These are phyloP conservation scores for Massariosphaeria phaeospora DNA, from an alignment of 495 filamentous ascomycete genomes.

Conservation along the genomic window DNA sequence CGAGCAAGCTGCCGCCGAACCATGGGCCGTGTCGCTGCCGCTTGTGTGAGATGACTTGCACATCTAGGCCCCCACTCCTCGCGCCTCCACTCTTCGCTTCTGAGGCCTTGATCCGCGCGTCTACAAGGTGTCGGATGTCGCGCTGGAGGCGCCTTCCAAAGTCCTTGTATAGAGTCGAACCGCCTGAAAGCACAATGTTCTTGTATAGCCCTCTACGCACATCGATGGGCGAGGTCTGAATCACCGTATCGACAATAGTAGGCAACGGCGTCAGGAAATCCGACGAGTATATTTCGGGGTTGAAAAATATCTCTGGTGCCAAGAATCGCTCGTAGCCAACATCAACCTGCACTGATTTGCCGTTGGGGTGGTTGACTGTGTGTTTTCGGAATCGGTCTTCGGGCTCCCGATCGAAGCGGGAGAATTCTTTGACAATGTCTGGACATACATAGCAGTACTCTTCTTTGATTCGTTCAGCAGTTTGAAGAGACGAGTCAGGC, in stretches of 20 bases:
- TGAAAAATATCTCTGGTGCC: constrained; percentile 98
- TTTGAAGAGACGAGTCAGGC: constrained; percentile 93
- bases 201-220: constrained; percentile 96
- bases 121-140: constrained; percentile 92
- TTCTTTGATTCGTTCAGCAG: constrained; percentile 95
- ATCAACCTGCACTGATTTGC: constrained; percentile 76
- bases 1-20: constrained; percentile 94
- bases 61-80: constrained; percentile 78
- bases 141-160: constrained; percentile 93
- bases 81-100: constrained; percentile 84
- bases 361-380: constrained; percentile 78
- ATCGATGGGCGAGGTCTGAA: constrained; percentile 95
- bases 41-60: constrained; percentile 95
- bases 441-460: constrained; percentile 97
- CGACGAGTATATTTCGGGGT: constrained; percentile 97
- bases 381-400: constrained; percentile 80
- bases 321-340: constrained; percentile 98
- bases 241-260: constrained; percentile 89
- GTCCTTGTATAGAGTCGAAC: constrained; percentile 94
- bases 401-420: constrained; percentile 84
- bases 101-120: constrained; percentile 82
- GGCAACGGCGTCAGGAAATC: constrained; percentile 96
- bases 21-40: constrained; percentile 93
- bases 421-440: constrained; percentile 97
- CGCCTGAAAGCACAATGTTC: constrained; percentile 97